Evolutionary conservation across 2,329 filamentous ascomycete species (phyloP).

Genomic region (Microdochium trichocladiopsis): DNA sequence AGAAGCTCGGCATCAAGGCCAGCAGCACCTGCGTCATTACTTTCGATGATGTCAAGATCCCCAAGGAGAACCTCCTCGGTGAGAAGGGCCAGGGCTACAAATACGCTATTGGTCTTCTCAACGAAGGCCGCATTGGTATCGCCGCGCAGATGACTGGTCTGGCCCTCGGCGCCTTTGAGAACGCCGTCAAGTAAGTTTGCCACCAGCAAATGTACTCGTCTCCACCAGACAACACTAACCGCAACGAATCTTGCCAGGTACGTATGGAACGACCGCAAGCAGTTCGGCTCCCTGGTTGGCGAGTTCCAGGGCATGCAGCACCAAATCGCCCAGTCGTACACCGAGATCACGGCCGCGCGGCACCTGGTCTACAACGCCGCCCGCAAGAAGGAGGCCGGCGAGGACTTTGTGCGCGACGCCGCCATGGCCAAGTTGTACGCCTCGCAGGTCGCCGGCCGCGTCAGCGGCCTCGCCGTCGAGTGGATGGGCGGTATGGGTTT

Average conservation of each 20-base stretch:
- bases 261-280: constrained; percentile 96
- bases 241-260: constrained; percentile 43
- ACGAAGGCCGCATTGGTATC: constrained; percentile 96
- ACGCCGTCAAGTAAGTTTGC: constrained; percentile 64
- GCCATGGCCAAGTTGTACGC: constrained; percentile 98
- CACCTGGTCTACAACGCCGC: constrained; percentile 94
- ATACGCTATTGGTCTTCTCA: constrained; percentile 88
- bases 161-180: constrained; percentile 89
- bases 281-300: constrained; percentile 89
- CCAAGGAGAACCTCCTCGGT: constrained; percentile 81
- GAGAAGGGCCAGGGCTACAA: constrained; percentile 92
- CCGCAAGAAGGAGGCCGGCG: constrained; percentile 94
- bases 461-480: constrained; percentile 81
- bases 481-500: constrained; percentile 99
- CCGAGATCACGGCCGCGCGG: constrained; percentile 85
- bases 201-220: too few species aligned
- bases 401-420: constrained; percentile 91
- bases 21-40: constrained; percentile 96
- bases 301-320: constrained; percentile 99
- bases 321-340: constrained; percentile 93
- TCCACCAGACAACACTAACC: not conserved
- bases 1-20: constrained; percentile 95
- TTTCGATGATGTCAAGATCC: constrained; percentile 92
- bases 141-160: constrained; percentile 98
- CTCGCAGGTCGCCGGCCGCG: constrained; percentile 83